phyloP scores from a whole-genome alignment of 169 alveolate species.

The Prorocentrum cordatum region DNA sequence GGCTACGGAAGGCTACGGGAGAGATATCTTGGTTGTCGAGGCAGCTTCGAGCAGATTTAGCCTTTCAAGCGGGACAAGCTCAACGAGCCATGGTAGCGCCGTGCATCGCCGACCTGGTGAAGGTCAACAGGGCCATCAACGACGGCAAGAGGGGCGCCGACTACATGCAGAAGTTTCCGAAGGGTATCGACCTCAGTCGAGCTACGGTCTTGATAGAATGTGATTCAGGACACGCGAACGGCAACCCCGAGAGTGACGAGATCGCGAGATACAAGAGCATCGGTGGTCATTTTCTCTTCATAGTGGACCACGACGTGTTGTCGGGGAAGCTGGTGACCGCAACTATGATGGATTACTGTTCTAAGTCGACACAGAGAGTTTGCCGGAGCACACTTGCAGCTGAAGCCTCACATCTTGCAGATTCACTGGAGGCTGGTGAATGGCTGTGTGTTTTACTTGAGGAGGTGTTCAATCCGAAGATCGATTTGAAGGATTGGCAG shows the following conservation, averaged over 20 bases:
- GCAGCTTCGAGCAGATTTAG: background rate
- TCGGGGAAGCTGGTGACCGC: background rate
- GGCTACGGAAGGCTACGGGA: background rate
- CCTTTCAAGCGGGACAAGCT: background rate
- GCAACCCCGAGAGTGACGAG: background rate
- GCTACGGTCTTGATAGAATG: background rate
- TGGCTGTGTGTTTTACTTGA: background rate
- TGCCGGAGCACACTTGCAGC: background rate
- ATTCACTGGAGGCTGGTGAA: background rate
- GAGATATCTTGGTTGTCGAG: background rate
- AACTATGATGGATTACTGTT: background rate
- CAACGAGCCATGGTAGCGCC: too few species aligned
- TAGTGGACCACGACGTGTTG: background rate
- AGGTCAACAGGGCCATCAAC: background rate
- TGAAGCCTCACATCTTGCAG: background rate
- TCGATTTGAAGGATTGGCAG: background rate
- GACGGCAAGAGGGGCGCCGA: background rate
- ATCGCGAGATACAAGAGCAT: too few species aligned
- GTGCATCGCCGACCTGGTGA: background rate
- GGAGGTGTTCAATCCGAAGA: background rate
- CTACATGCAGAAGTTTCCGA: background rate
- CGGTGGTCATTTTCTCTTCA: background rate
- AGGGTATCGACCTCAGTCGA: background rate
- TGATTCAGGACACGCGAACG: background rate
- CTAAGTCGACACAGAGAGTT: background rate